These are phyloP conservation scores for Kurtzmaniella quercitrusa DNA, from an alignment of 1,139 yeast species.

Conservation along the genomic window DNA sequence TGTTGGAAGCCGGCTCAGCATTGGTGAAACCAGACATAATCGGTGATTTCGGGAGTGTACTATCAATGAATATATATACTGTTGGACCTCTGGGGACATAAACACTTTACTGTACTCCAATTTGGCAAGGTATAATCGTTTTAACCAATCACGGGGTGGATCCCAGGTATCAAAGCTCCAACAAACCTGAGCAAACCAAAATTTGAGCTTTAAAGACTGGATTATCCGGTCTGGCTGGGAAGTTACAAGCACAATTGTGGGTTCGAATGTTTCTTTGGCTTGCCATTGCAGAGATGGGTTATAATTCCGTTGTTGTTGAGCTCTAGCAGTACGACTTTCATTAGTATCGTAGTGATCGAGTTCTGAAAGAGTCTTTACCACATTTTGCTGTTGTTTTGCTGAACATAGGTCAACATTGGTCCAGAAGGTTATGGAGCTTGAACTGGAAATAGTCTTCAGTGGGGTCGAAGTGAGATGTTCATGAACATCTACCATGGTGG, in stretches of 20 bases:
- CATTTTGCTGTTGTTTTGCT: constrained; percentile 18
- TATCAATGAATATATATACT: constrained; percentile 36
- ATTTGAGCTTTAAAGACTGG: constrained; percentile 33
- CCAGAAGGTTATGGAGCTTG: constrained; percentile 18
- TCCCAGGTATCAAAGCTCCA: background rate
- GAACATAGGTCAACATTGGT: constrained; percentile 19
- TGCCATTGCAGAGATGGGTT: background rate
- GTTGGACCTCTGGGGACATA: constrained; percentile 33
- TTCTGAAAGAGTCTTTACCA: constrained; percentile 25
- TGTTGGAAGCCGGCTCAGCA: constrained; percentile 32
- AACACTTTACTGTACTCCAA: constrained; percentile 14
- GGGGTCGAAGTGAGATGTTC: background rate
- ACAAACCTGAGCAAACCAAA: constrained; percentile 29
- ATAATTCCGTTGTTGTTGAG: background rate
- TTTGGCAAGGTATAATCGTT: background rate
- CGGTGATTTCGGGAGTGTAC: constrained; percentile 39
- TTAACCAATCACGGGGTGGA: background rate
- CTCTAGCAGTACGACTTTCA: constrained; percentile 8
- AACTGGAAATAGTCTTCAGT: background rate
- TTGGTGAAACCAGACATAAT: constrained; percentile 35
- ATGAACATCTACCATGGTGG: background rate
- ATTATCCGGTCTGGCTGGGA: constrained; percentile 1
- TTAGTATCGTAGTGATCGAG: constrained; percentile 29
- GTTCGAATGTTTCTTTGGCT: background rate
- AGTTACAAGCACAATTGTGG: constrained; percentile 22